Evolutionary conservation across 805 yeast species (phyloP).

Genomic region (Teunomyces gatunensis): DNA sequence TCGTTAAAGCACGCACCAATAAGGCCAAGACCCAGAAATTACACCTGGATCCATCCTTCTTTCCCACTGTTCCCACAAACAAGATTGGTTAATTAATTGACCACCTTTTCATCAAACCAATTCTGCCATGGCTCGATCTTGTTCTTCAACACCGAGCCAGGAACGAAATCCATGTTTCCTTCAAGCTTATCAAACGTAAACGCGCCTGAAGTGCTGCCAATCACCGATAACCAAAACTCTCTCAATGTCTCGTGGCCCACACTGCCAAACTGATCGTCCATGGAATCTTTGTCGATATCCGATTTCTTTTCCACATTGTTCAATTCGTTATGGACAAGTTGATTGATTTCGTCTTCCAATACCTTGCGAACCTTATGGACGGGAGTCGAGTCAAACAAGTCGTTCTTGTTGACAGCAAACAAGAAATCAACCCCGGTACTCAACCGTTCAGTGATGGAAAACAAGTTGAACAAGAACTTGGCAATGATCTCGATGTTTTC

Average conservation of each 20-base stretch:
- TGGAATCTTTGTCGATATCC: slow-evolving; percentile 38
- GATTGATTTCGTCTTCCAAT: slow-evolving; percentile 63
- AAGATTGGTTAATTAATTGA: slow-evolving; percentile 34
- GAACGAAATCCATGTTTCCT: slow-evolving; percentile 65
- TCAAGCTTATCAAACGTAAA: slow-evolving; percentile 71
- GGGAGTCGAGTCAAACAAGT: slow-evolving; percentile 80
- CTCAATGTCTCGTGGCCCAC: slow-evolving; percentile 39
- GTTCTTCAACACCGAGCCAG: slow-evolving; percentile 67
- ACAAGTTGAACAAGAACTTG: slow-evolving; percentile 54
- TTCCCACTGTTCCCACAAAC: slow-evolving; percentile 13
- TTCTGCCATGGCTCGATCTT: slow-evolving; percentile 61
- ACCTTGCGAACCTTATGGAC: slow-evolving; percentile 54
- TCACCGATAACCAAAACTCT: slow-evolving; percentile 43
- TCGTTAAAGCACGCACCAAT: slow-evolving; percentile 31
- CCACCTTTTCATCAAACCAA: slow-evolving; percentile 78
- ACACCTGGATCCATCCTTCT: slow-evolving; percentile 10
- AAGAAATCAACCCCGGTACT: slow-evolving; percentile 72
- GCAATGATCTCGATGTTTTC: slow-evolving; percentile 45
- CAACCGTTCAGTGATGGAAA: slow-evolving; percentile 59
- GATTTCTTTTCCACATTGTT: slow-evolving; percentile 32
- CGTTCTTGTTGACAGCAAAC: slow-evolving; percentile 82
- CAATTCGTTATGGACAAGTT: slow-evolving; percentile 48
- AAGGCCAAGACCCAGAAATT: slow-evolving; percentile 9
- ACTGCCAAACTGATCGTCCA: slow-evolving; percentile 17
- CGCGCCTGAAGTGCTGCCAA: slow-evolving; percentile 31